Evolutionary conservation across 805 yeast species (phyloP).

Genomic region (Sugiyamaella americana): DNA sequence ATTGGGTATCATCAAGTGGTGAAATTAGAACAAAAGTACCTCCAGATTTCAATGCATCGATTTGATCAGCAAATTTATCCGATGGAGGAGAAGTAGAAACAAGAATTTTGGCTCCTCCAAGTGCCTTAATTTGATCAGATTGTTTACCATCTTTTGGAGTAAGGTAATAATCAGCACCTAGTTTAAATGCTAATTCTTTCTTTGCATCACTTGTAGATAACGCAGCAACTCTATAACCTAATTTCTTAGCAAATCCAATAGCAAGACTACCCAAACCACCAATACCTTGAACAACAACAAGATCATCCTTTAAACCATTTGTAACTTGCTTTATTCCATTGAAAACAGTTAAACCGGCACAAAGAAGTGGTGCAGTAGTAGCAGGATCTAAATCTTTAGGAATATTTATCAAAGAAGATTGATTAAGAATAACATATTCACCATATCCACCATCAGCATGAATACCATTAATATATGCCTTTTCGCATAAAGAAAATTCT

Average conservation of each 20-base stretch:
- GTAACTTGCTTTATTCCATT: not conserved
- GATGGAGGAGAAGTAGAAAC: not conserved
- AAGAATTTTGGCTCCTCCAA: not conserved
- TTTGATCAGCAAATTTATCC: not conserved
- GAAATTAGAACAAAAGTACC: not conserved
- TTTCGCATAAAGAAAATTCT: conserved; percentile 1
- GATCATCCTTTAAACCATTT: too few species aligned
- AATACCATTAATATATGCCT: conserved; percentile 1
- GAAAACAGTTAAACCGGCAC: not conserved
- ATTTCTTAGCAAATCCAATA: not conserved
- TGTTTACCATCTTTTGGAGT: conserved; percentile 1
- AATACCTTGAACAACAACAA: not conserved
- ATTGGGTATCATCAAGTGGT: not conserved
- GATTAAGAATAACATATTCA: not conserved
- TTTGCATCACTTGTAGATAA: not conserved
- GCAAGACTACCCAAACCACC: conserved; percentile 1
- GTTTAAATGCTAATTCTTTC: not conserved
- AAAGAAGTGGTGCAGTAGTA: conserved; percentile 1
- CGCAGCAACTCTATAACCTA: not conserved
- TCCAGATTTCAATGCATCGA: not conserved
- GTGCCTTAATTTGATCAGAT: not conserved
- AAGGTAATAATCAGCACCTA: conserved; percentile 1
- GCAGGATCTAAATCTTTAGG: conserved; percentile 5
- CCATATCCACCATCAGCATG: conserved; percentile 4
- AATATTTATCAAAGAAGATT: not conserved